Base-by-base conservation (phyloP, 352 stramenopile species). In the Phytophthora syringae region DNA sequence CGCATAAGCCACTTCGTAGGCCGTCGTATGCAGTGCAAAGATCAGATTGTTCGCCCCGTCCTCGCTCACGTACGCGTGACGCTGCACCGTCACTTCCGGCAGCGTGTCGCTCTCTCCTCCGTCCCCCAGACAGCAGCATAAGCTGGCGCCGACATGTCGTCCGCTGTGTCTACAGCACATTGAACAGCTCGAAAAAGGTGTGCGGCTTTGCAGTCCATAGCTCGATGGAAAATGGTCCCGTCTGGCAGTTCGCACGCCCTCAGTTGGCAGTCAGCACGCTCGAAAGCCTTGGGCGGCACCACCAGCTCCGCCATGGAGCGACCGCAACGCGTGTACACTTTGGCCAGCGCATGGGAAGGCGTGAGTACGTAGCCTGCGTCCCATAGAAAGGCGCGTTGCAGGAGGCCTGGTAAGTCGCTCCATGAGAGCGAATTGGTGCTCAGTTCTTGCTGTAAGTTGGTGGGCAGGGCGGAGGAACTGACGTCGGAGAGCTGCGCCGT, bases 241-340 rank as follows among this genome's bases (percentile, higher is more conserved):
- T 74, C 55, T 13, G 58, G 51, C 28, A 64, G 32, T 1, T 42
- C 42, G 15, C 70, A 77, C 18, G 53, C 50, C 13, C 72, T 60
- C 25, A 76, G 25, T 6, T 64, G 64, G 48, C 83, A 92, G 25
- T 77, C 78, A 11, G 72, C 70, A 53, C 79, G 81, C 25, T 83
- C 53, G 54, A 89, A 86, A 10, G 79, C 76, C 45, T 89, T 90
- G 43, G 54, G 60, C 5, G 79, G 54, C 22, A 91, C 70, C 30
- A 87, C 79, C 21, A 93, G 74, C 63, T 91, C 73, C 9, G 75
- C 77, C 84, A 93, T 93, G 22, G 78, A 82, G 28, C 82, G 81
- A 0, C 73, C 73, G 52, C 77, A 89, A 25, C 81, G 80, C 36
- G 84, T 90, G 52, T 84, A 87, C n/a, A 91, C 75, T 28, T 67